These are phyloP conservation scores for Aspergillus fumigatiaffinis DNA, from an alignment of 2,329 filamentous ascomycete species.

Conservation along the genomic window DNA sequence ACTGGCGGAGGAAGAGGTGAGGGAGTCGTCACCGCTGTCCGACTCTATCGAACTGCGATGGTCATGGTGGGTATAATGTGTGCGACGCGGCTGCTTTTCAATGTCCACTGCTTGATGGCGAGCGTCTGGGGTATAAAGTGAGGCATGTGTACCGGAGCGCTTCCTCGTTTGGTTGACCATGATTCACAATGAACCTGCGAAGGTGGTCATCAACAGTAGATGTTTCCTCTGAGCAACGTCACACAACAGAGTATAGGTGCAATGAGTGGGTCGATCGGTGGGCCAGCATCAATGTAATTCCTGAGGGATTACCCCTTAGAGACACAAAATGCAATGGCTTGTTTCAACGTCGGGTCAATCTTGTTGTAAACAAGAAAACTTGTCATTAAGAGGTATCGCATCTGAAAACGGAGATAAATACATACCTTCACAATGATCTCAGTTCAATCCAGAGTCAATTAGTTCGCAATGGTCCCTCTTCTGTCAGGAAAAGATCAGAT, in stretches of 20 bases:
- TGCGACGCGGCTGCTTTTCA: conserved; percentile 29
- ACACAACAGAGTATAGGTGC: conserved; percentile 1
- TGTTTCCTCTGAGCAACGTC: background rate
- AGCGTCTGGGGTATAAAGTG: conserved; percentile 16
- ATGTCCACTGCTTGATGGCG: conserved; percentile 26
- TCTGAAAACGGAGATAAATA: background rate
- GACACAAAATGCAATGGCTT: background rate
- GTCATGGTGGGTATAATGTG: conserved; percentile 18
- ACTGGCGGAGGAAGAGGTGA: conserved; percentile 45
- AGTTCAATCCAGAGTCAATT: background rate
- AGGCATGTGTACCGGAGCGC: conserved; percentile 25
- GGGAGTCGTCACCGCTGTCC: conserved; percentile 27
- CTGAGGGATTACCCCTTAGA: background rate
- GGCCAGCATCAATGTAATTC: conserved; percentile 3
- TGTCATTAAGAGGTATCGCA: background rate
- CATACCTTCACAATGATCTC: background rate
- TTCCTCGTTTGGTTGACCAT: conserved; percentile 32
- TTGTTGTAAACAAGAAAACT: background rate
- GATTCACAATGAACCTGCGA: conserved; percentile 4
- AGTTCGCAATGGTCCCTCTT: background rate
- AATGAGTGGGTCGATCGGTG: conserved; percentile 4
- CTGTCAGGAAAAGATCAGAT: background rate
- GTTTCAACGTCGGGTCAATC: background rate
- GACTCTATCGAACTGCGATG: conserved; percentile 24
- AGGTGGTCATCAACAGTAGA: background rate